A percentile compares a stretch with the other conserved stretches of the same genome.
Evolutionary conservation across 345 rosid genomes (phyloP).

Genomic region (Erucastrum elatum): DNA sequence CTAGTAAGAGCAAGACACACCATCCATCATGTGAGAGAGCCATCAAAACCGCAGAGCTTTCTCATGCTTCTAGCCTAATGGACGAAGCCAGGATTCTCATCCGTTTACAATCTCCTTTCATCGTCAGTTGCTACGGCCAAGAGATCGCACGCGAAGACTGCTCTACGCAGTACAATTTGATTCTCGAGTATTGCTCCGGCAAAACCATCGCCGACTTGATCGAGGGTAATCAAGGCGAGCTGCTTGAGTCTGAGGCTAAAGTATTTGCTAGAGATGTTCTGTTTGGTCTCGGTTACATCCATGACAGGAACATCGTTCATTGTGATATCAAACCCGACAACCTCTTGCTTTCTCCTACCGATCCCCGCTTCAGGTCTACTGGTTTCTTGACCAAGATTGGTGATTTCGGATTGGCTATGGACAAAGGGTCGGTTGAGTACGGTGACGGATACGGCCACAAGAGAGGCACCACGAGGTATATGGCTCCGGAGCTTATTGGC

Average conservation of each 20-base stretch:
- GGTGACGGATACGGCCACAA: neutral
- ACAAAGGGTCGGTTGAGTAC: slow-evolving; percentile 16
- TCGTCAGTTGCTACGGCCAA: slow-evolving; percentile 4
- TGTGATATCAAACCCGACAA: slow-evolving; percentile 35
- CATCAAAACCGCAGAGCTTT: slow-evolving; percentile 12
- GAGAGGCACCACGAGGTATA: slow-evolving; percentile 17
- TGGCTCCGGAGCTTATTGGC: slow-evolving; percentile 8
- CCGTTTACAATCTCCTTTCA: neutral
- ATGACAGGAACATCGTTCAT: neutral
- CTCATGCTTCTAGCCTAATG: neutral
- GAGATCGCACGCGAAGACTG: neutral
- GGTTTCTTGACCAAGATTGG: slow-evolving; percentile 11
- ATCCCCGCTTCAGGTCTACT: neutral
- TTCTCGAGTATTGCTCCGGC: slow-evolving; percentile 22
- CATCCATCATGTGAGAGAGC: neutral
- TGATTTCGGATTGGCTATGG: slow-evolving; percentile 22
- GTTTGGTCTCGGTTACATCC: slow-evolving; percentile 11
- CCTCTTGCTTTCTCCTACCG: slow-evolving; percentile 5
- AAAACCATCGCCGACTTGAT: neutral
- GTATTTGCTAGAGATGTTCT: slow-evolving; percentile 5
- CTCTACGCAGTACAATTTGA: slow-evolving; percentile 2
- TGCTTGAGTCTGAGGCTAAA: neutral
- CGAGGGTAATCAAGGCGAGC: neutral
- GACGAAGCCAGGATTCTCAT: slow-evolving; percentile 6
- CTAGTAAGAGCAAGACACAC: neutral